Percentiles rank a stretch among this genome's conserved stretches.
phyloP scores from a whole-genome alignment of 177 flowering plant genomes.

The Vitis hybrid region DNA sequence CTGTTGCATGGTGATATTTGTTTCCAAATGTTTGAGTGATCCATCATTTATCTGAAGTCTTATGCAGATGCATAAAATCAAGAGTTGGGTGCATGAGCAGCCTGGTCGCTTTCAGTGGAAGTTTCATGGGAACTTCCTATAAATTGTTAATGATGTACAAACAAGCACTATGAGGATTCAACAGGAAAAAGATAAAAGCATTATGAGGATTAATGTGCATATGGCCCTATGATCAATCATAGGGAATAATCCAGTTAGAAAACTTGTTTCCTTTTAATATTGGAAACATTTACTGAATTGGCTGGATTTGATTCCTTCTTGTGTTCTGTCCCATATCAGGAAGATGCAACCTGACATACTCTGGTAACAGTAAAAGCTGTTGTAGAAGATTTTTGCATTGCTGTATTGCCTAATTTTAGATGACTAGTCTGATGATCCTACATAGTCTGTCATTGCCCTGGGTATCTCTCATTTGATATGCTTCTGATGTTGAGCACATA shows the following conservation, averaged over 20 bases:
- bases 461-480: not conserved
- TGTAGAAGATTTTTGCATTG: not conserved
- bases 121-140: too few species aligned
- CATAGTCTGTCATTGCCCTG: not conserved
- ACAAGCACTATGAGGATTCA: not conserved
- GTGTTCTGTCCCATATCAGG: not conserved
- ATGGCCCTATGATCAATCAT: not conserved
- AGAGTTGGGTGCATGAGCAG: too few species aligned
- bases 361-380: conserved; percentile 3
- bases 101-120: too few species aligned
- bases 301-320: not conserved
- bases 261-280: too few species aligned
- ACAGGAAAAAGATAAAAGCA: not conserved
- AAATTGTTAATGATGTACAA: not conserved
- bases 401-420: not conserved
- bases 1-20: too few species aligned
- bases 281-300: not conserved
- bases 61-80: too few species aligned
- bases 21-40: too few species aligned
- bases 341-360: not conserved
- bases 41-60: too few species aligned
- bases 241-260: too few species aligned
- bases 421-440: not conserved
- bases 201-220: not conserved
- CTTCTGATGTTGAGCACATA: too few species aligned